Base-by-base conservation (phyloP, 106 monocot genomes). In the Dendrobium chrysotoxum region DNA sequence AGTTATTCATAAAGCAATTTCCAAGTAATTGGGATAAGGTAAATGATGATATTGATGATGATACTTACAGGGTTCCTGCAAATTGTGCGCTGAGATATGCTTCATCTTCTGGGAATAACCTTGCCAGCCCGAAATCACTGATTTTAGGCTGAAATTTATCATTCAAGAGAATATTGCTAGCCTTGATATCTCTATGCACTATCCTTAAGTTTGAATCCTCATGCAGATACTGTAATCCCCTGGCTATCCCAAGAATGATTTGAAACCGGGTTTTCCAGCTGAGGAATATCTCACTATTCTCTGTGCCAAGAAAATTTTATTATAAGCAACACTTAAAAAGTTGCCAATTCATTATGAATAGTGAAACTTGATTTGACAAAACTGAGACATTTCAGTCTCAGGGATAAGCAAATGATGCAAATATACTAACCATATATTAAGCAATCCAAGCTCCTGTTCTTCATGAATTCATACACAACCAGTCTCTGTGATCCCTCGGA, bases 81-180 rank as follows among this genome's bases (percentile, higher is more conserved):
- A 87, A 76, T 79, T 81, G 79, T 25, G 87, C 82, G 81, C 87
- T 90, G 74, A 90, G 83, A 82, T 86, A 90, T 64, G 90, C 65
- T 80, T 87, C 78, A 30, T 86, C 90, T 82, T 90, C 90, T 7
- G 90, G 90, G 77, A 90, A 90, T 50, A 90, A 88, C 79, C 81
- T 87, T 13, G 90, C 90, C 83, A 90, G 53, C 47, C 90, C 90
- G 79, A 90, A 90, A 77, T 90, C 90, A 26, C 90, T 80, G 11
- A 90, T 90, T 68, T 90, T 90, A 25, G 90, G 87, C 40, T 87
- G 90, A 72, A 87, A 90, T 76, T 84, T 90, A 3, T 90, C 90
- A 84, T 87, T 87, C 17, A 90, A 80, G 70, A 90, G 90, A 70
- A 90, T 86, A 77, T 90, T 90, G 79, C 89, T 89, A 3, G 89